phyloP scores from a whole-genome alignment of 768 basidiomycete species.

The Coprinellus micaceus region DNA sequence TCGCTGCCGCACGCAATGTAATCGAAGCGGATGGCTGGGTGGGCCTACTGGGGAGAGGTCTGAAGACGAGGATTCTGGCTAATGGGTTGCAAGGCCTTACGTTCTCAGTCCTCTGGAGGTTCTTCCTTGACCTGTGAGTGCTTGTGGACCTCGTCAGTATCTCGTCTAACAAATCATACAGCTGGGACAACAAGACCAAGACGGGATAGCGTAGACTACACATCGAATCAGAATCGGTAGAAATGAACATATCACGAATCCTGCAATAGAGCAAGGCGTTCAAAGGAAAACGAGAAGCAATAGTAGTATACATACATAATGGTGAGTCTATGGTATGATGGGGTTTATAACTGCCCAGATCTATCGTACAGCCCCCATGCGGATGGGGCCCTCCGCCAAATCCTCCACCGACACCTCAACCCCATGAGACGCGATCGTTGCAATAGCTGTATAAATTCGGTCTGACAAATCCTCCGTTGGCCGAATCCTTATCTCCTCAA shows the following conservation, averaged over 20 bases:
- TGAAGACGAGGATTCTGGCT: slow-evolving; percentile 84
- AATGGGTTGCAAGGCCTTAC: slow-evolving; percentile 91
- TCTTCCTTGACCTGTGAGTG: slow-evolving; percentile 85
- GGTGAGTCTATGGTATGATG: background rate
- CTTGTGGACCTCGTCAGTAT: slow-evolving; percentile 1
- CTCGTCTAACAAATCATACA: slow-evolving; percentile 8
- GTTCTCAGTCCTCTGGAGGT: slow-evolving; percentile 88
- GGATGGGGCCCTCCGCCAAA: background rate
- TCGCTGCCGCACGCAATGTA: slow-evolving; percentile 73
- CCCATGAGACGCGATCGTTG: slow-evolving; percentile 24
- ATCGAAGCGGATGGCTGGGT: slow-evolving; percentile 69
- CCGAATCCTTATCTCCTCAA: slow-evolving; percentile 25
- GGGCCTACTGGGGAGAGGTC: slow-evolving; percentile 83
- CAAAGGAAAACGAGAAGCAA: background rate
- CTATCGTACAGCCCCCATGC: background rate
- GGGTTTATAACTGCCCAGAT: background rate
- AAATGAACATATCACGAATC: background rate
- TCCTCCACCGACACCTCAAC: slow-evolving; percentile 24
- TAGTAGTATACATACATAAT: slow-evolving; percentile 3
- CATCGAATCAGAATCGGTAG: background rate
- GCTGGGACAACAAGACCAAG: slow-evolving; percentile 28
- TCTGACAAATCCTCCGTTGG: slow-evolving; percentile 21
- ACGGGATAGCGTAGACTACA: background rate
- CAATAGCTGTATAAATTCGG: slow-evolving; percentile 23
- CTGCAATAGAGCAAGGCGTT: background rate